Evolutionary conservation across 148 eudicot species (phyloP), one percentile per base, ranked within the genome.

Genomic region (Camellia sinensis): DNA sequence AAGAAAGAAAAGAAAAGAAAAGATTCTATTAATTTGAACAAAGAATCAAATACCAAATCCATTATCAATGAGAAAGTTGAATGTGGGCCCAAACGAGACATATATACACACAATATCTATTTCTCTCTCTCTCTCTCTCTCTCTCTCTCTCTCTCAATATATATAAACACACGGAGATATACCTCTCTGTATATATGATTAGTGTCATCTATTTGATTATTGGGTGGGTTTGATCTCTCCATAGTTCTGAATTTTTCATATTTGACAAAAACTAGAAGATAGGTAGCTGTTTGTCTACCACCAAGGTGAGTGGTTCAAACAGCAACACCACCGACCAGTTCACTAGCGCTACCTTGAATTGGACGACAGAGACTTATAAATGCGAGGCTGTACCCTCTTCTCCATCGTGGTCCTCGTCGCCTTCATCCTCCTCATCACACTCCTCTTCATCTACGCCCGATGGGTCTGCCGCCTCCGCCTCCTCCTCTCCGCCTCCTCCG

Each of bases 21-120:
- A 71, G 7, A 5, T 59, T 7, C 9, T 37, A 1, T 3, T 22
- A 77, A 65, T 15, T n/a, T 50, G 8, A 50, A 65, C 17, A 6
- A 80, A 78, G 65, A n/a, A 62, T 8, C 74, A 79, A 60, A 29
- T 93, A 96, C 99, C 99, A 82, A 96, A 96, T 68, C 93, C 98
- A 78, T 70, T 90, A 84, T 96, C 98, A 29, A 93, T 65, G 18
- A 96, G 94, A 84, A 93, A 96, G 88, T 96, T 96, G 85, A 96
- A 96, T 10, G 99, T 96, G 81, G 92, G 95, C 44, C 99, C 99
- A 80, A 93, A 96, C 2, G 99, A 93, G 83, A 29, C 37, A 29
- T 29, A 1, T 29, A 29, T 29, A 29, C 37, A 29, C 37, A 29
- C 37, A 29, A 29, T 29, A n/a, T n/a, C n/a, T n/a, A n/a, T n/a